A percentile compares a stretch with the other conserved stretches of the same genome.
These are phyloP conservation scores for Hanseniaspora meyeri DNA, from an alignment of 805 yeast genomes.

Conservation along the genomic window DNA sequence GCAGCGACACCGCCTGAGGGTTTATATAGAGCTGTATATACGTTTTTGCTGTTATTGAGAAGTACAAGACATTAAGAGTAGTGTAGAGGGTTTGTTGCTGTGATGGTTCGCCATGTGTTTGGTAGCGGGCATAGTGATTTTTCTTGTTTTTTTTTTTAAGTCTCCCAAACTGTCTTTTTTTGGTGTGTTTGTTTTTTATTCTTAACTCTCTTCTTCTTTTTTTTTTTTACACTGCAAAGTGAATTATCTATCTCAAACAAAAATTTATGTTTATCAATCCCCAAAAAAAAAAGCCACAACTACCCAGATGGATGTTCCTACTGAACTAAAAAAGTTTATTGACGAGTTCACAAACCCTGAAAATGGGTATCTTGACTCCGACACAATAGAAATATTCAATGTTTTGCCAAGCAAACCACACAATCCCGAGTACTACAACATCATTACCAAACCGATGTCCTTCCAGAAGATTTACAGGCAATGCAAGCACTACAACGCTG, in stretches of 20 bases:
- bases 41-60: neutral
- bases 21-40: neutral
- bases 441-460: constrained; percentile 71
- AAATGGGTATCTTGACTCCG: neutral
- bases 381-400: constrained; percentile 17
- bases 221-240: too few species aligned
- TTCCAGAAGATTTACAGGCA: constrained; percentile 56
- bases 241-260: neutral
- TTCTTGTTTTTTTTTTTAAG: too few species aligned
- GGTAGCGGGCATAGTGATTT: neutral
- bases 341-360: neutral
- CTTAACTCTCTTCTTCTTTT: too few species aligned
- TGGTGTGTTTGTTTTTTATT: neutral
- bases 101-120: neutral
- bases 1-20: constrained; percentile 13
- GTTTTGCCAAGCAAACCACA: constrained; percentile 54
- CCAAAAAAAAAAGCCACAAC: neutral
- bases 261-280: neutral
- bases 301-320: neutral
- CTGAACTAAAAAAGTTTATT: neutral
- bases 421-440: constrained; percentile 64
- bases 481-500: constrained; percentile 39
- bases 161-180: neutral
- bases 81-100: neutral
- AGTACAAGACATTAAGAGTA: neutral